phyloP scores from a whole-genome alignment of 2,329 filamentous ascomycete genomes.

The Cryphonectria nitschkei region DNA sequence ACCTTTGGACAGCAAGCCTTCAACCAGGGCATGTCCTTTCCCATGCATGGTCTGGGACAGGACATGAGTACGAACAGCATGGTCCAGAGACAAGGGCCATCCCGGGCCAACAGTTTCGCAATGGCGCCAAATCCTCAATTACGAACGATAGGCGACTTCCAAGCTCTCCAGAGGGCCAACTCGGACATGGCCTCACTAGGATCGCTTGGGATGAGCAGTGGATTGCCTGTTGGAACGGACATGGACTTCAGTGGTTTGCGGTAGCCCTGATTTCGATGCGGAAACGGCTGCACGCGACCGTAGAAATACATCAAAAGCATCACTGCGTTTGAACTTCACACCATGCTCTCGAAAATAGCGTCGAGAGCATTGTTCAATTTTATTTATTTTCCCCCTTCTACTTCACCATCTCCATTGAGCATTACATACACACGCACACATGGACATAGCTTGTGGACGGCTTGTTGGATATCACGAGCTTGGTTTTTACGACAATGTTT shows the following conservation, averaged over 20 bases:
- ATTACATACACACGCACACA: neutral
- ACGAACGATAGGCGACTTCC: constrained; percentile 53
- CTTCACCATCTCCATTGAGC: neutral
- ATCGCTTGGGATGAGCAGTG: constrained; percentile 40
- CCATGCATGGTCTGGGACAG: constrained; percentile 32
- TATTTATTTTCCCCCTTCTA: neutral
- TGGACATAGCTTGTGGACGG: neutral
- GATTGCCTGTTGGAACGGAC: constrained; percentile 38
- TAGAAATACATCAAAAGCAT: neutral
- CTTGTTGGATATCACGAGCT: neutral
- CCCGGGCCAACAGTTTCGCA: constrained; percentile 46
- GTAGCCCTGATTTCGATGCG: constrained; percentile 32
- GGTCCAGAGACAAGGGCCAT: constrained; percentile 41
- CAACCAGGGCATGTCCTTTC: constrained; percentile 30
- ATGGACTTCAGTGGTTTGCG: constrained; percentile 46
- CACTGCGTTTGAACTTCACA: neutral
- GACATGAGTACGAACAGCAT: constrained; percentile 32
- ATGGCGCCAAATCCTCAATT: constrained; percentile 43
- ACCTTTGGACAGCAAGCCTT: constrained; percentile 36
- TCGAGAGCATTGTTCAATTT: neutral
- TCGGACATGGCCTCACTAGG: constrained; percentile 44
- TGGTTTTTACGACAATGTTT: neutral
- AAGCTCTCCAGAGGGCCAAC: constrained; percentile 51
- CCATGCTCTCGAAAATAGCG: neutral
- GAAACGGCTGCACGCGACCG: too few species aligned